phyloP scores from a whole-genome alignment of 2,329 filamentous ascomycete genomes.

The Huntiella omanensis region DNA sequence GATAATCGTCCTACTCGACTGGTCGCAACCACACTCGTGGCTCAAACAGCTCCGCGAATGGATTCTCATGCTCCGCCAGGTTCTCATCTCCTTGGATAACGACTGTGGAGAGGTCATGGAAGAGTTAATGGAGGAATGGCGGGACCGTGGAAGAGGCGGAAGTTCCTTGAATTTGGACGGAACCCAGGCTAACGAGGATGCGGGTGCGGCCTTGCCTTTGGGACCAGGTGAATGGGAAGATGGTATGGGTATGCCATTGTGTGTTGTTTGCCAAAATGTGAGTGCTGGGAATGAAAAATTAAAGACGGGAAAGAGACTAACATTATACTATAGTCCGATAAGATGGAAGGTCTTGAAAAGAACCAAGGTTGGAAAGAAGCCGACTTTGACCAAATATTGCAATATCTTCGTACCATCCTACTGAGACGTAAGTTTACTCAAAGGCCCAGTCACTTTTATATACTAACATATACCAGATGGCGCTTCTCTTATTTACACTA shows the following conservation, averaged over 20 bases:
- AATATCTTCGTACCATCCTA: conserved; percentile 76
- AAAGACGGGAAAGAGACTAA: not conserved
- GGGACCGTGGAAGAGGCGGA: conserved; percentile 52
- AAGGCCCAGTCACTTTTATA: conserved; percentile 10
- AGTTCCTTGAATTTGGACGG: conserved; percentile 44
- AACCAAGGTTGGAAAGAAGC: conserved; percentile 89
- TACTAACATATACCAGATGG: conserved; percentile 37
- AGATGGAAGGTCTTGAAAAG: conserved; percentile 77
- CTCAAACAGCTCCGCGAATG: conserved; percentile 74
- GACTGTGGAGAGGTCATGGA: conserved; percentile 72
- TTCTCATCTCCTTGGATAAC: conserved; percentile 53
- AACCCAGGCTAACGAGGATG: conserved; percentile 40
- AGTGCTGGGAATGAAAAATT: conserved; percentile 16
- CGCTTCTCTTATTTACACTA: conserved; percentile 69
- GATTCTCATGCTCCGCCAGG: conserved; percentile 65
- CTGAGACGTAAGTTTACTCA: conserved; percentile 50
- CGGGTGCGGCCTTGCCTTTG: conserved; percentile 53
- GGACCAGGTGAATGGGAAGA: conserved; percentile 91
- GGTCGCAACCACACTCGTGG: conserved; percentile 88
- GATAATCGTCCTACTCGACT: conserved; percentile 83
- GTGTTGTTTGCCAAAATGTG: conserved; percentile 91
- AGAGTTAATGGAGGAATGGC: conserved; percentile 65
- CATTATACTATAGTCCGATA: conserved; percentile 43
- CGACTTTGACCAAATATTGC: conserved; percentile 87
- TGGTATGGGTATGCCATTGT: conserved; percentile 66